Conservation (phyloP, 2,329 filamentous ascomycete genomes). For the Colletotrichum theobromicola region DNA sequence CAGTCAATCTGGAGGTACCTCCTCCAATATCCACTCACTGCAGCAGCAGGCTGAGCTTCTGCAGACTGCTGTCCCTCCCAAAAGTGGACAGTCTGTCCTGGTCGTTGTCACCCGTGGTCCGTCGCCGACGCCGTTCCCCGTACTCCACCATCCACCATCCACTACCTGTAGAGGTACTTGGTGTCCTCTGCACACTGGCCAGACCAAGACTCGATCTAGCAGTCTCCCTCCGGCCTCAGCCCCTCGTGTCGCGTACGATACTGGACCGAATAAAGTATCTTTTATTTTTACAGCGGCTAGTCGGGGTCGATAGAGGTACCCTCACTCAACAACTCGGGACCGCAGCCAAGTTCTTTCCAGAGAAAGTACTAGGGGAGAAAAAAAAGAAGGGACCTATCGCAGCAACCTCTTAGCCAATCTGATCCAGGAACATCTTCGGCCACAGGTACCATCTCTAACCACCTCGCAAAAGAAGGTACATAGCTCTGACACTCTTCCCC, state of each 20-base stretch:
- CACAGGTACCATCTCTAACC: not conserved
- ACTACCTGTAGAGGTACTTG: not conserved
- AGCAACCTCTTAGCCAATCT: not conserved
- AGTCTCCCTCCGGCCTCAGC: constrained; percentile 2
- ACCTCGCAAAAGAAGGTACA: not conserved
- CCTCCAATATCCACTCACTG: not conserved
- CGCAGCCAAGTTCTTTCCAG: constrained; percentile 5
- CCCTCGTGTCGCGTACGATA: not conserved
- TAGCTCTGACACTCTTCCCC: not conserved
- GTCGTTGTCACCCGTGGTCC: not conserved
- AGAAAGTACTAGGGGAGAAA: not conserved
- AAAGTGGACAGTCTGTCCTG: constrained; percentile 11
- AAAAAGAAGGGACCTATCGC: not conserved
- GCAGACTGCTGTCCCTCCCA: not conserved
- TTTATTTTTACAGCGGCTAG: not conserved
- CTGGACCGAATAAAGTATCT: not conserved
- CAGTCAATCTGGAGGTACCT: not conserved
- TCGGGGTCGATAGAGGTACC: not conserved
- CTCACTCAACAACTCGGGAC: constrained; percentile 8
- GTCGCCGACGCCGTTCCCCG: not conserved
- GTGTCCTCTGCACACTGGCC: not conserved
- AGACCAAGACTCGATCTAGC: not conserved
- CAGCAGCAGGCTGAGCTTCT: not conserved
- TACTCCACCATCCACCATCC: not conserved
- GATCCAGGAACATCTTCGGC: not conserved